phyloP scores from a whole-genome alignment of 768 basidiomycete species.

The Lentinula guzmanii region DNA sequence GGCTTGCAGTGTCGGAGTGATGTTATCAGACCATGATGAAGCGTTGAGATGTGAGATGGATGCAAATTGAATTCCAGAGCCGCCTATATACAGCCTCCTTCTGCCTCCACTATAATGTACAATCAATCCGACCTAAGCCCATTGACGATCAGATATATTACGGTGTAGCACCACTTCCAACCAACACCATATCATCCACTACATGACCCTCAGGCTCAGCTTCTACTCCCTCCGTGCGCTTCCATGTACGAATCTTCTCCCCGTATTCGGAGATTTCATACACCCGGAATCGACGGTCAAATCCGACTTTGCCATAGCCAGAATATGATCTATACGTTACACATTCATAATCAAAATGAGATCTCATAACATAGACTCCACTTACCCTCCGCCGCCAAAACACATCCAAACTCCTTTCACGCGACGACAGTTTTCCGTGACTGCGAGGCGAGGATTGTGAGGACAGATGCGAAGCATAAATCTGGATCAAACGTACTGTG shows the following conservation, averaged over 20 bases:
- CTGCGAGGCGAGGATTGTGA: conserved; percentile 27
- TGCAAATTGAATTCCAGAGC: not conserved
- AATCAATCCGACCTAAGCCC: not conserved
- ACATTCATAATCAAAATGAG: not conserved
- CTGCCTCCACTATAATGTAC: not conserved
- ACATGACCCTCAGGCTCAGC: conserved; percentile 20
- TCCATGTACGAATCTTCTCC: conserved; percentile 87
- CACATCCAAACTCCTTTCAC: conserved; percentile 87
- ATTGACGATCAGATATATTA: not conserved
- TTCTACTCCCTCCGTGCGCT: conserved; percentile 68
- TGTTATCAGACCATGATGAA: no score
- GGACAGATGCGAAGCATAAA: conserved; percentile 4
- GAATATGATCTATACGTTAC: conserved; percentile 58
- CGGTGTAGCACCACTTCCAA: conserved; percentile 40
- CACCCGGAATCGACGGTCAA: conserved; percentile 87
- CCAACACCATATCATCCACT: conserved; percentile 57
- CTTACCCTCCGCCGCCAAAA: conserved; percentile 81
- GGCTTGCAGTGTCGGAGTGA: no score
- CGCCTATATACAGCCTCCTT: not conserved
- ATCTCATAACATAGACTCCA: conserved; percentile 6
- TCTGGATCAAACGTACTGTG: conserved; percentile 49
- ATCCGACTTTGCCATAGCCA: conserved; percentile 77
- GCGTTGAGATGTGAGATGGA: not conserved
- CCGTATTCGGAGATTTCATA: conserved; percentile 87
- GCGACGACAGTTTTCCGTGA: conserved; percentile 85